A percentile compares a stretch with the other conserved stretches of the same genome.
These are phyloP conservation scores for Uronychia binucleata DNA, from an alignment of 73 alveolate genomes.

Conservation along the genomic window DNA sequence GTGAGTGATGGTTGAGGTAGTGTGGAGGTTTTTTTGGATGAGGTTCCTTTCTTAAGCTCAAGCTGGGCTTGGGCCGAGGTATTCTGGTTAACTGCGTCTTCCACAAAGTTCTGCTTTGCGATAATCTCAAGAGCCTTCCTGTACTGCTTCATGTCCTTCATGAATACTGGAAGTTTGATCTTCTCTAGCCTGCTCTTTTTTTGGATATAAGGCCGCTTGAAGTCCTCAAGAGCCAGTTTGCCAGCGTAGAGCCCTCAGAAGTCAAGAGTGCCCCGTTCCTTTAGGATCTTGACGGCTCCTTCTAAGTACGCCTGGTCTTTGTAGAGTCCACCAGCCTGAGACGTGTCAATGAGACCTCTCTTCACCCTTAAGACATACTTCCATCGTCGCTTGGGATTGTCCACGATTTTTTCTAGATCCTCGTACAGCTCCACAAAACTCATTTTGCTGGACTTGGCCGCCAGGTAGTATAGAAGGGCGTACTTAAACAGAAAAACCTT, in stretches of 20 bases:
- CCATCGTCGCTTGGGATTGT: slow-evolving; percentile 70
- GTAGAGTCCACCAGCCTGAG: slow-evolving; percentile 81
- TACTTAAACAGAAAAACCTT: slow-evolving; percentile 61
- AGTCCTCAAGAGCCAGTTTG: slow-evolving; percentile 75
- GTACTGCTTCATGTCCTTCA: slow-evolving; percentile 73
- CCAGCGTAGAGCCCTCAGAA: slow-evolving; percentile 71
- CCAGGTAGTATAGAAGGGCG: slow-evolving; percentile 82
- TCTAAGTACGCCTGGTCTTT: slow-evolving; percentile 83
- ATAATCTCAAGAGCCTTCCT: slow-evolving; percentile 69
- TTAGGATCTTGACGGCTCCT: slow-evolving; percentile 79
- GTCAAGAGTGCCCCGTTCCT: slow-evolving; percentile 56
- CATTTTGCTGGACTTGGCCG: slow-evolving; percentile 57
- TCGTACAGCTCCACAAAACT: slow-evolving; percentile 73
- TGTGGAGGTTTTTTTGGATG: too few species aligned
- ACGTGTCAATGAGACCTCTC: slow-evolving; percentile 84
- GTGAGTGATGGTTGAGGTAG: too few species aligned
- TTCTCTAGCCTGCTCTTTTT: slow-evolving; percentile 10
- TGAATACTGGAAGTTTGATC: slow-evolving; percentile 58
- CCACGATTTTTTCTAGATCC: slow-evolving; percentile 75
- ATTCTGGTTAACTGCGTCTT: too few species aligned
- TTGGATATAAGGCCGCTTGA: slow-evolving; percentile 44
- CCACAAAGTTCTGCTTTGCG: slow-evolving; percentile 72
- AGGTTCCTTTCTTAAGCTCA: too few species aligned
- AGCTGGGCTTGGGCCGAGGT: too few species aligned
- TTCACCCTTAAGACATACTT: slow-evolving; percentile 81